Evolutionary conservation across 108 stramenopile genomes (phyloP), one percentile per base, ranked within the genome.

Genomic region (Nitzschia palea): DNA sequence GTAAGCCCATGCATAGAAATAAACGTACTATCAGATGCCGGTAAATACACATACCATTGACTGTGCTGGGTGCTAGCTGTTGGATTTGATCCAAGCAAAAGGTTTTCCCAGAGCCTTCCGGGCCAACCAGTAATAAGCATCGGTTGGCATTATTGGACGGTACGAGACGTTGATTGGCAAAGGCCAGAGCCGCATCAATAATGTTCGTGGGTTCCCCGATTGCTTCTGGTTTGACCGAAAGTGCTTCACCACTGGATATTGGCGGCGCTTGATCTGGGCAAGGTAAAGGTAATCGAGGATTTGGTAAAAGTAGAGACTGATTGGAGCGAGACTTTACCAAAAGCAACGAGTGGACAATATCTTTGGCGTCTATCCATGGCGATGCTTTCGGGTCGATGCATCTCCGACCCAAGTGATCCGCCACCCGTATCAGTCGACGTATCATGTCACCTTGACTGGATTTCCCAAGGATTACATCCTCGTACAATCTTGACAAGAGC

Each of bases 31-130:
- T 1, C 48, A 33, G 2, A 20, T 40, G 4, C 37, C 35, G 33
- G 43, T 4, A 27, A 27, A n/a, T n/a, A 48, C n/a, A 4, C 59
- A 15, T 57, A 65, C 55, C 53, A 17, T 28, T 27, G n/a, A n/a
- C 27, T 17, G 3, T 15, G 3, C 29, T 33, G 22, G 32, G 26
- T n/a, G 45, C 47, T 33, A 4, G 18, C 6, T 47, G 62, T 36
- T 69, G 78, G 43, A 89, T 72, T 34, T 73, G 44, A 58, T 89
- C 71, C 30, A 86, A 81, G n/a, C 86, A 60, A 65, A 78, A 68
- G 0, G 89, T 85, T 51, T 94, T 94, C 10, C 89, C 93, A 35
- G 73, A 79, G 4, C 93, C 93, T 64, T 81, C 74, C 37, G 79
- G 62, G n/a, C 89, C 93, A 1, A 78, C 55, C 25, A 87, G 14